A percentile compares a stretch with the other conserved stretches of the same genome.
Conservation (phyloP, 306 rosid genomes). For the Cicer judaicum region DNA sequence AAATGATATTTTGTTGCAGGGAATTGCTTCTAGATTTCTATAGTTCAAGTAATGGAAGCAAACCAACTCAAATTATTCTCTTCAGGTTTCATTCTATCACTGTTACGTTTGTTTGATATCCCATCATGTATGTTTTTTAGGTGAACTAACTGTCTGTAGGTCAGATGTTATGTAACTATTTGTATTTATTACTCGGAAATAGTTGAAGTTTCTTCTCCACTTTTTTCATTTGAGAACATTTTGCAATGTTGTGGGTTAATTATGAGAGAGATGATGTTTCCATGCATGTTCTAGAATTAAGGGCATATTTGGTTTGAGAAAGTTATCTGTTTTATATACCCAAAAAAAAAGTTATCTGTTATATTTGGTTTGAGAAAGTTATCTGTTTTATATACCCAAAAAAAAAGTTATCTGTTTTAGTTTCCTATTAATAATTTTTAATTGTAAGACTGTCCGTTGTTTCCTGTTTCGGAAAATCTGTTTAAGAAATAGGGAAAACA, state of each 20-base stretch:
- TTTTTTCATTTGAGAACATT: slow-evolving; percentile 12
- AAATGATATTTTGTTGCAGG: slow-evolving; percentile 57
- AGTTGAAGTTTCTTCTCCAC: slow-evolving; percentile 1
- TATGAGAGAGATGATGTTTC: background rate
- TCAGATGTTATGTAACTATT: slow-evolving; percentile 4
- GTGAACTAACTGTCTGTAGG: slow-evolving; percentile 22
- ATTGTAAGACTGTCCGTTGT: background rate
- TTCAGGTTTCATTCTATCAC: slow-evolving; percentile 70
- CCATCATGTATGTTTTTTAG: slow-evolving; percentile 12
- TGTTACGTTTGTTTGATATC: slow-evolving; percentile 12
- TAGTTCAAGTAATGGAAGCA: slow-evolving; percentile 61
- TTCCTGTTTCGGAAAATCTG: no score
- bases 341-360: no score
- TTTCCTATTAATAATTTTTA: slow-evolving; percentile 17
- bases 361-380: background rate
- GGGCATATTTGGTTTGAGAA: background rate
- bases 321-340: background rate
- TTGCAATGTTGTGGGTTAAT: background rate
- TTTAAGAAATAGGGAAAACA: no score
- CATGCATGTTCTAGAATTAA: slow-evolving; percentile 11
- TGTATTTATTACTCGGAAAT: background rate
- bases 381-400: background rate
- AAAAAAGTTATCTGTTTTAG: background rate
- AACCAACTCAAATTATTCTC: slow-evolving; percentile 81
- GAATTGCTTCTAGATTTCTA: slow-evolving; percentile 91